Evolutionary conservation across 768 basidiomycete species (phyloP), one percentile per base, ranked within the genome.

Genomic region (Amanita inopinata): DNA sequence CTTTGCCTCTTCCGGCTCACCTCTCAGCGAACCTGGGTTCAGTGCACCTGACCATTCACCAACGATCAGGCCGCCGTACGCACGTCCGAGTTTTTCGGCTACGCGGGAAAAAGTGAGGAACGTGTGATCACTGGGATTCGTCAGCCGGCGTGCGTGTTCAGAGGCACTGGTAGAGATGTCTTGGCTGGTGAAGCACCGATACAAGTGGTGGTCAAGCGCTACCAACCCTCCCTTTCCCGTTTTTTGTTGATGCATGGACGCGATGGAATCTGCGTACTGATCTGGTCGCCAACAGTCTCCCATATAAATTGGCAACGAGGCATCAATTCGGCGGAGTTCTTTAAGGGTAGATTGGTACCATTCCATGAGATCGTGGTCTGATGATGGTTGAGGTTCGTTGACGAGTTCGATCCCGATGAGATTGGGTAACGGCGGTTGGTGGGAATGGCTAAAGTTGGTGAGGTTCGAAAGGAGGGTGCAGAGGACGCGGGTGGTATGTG

Each of bases 11-110:
- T 67, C 64, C 0, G 46, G 45, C 20, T 49, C 51, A 2, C 61
- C 61, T 2, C 56, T 51, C 5, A 85, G 58, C 3, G 78, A 80
- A 0, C 71, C 67, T 0, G 78, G 76, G 53, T 86, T 81, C 24
- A 91, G 60, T 0, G 78, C 83, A 0, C 78, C 86, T 2, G 80
- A 83, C 78, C 82, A 90, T 53, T 91, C 88, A 4, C 79, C 87
- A 0, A 90, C 67, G 20, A 90, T 63, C 4, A 91, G 47, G 0
- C 62, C 67, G 1, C 62, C 62, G 2, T 63, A 60, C 0, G 55
- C 57, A 1, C 56, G 48, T 2, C 66, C 62, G 0, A 65, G 33
- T 30, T 52, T 61, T 39, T 67, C 63, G 1, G 60, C 44, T 8
- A 60, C 55, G 9, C 56, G 51, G 3, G 54, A 46, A 25, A 74